phyloP scores from a whole-genome alignment of 768 basidiomycete genomes.

The Naganishia onofrii region DNA sequence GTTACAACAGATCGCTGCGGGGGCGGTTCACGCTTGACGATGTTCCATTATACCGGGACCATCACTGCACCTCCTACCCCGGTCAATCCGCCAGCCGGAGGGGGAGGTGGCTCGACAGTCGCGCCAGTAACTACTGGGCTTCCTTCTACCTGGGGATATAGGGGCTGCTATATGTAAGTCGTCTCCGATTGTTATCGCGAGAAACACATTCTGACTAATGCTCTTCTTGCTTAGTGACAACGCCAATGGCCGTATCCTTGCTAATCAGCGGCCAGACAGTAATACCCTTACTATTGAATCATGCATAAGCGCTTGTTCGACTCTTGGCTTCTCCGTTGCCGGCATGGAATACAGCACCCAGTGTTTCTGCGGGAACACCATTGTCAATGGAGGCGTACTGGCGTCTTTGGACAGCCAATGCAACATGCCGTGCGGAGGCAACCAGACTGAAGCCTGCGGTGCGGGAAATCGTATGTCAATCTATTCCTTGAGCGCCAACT shows the following conservation, averaged over 20 bases:
- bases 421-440: constrained; percentile 44
- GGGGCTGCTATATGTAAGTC: constrained; percentile 59
- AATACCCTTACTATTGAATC: constrained; percentile 50
- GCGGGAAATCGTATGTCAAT: constrained; percentile 70
- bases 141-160: constrained; percentile 65
- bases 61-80: not conserved
- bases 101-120: constrained; percentile 51
- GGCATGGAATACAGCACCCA: constrained; percentile 41
- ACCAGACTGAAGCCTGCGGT: constrained; percentile 57
- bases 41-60: not conserved
- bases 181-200: not conserved
- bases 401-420: constrained; percentile 33
- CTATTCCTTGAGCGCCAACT: constrained; percentile 57
- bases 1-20: constrained; percentile 57
- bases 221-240: constrained; percentile 47
- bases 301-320: constrained; percentile 55
- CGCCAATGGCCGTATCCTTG: constrained; percentile 33
- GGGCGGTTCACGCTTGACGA: not conserved
- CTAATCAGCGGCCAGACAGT: not conserved
- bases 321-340: constrained; percentile 35
- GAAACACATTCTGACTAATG: constrained; percentile 4
- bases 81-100: constrained; percentile 10
- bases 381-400: constrained; percentile 38
- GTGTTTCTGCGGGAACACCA: constrained; percentile 45
- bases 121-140: constrained; percentile 59